A percentile compares a stretch with the other conserved stretches of the same genome.
These are phyloP conservation scores for Lupinus albus DNA, from an alignment of 306 rosid genomes.

Conservation along the genomic window DNA sequence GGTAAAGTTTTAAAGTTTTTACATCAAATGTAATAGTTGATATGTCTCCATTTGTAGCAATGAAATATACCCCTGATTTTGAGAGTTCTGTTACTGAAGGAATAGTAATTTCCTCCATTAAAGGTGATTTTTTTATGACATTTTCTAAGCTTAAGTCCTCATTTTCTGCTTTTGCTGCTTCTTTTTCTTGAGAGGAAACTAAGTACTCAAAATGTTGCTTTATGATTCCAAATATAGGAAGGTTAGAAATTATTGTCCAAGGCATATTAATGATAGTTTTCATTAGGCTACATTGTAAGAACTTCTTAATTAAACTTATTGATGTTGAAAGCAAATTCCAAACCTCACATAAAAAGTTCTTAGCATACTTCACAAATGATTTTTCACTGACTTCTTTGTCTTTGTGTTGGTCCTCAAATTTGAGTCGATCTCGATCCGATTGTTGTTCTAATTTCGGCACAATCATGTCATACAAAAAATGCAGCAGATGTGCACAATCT, in stretches of 20 bases:
- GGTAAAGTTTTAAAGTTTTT: slow-evolving; percentile 52
- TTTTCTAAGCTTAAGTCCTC: slow-evolving; percentile 39
- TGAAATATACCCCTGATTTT: slow-evolving; percentile 59
- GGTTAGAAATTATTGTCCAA: slow-evolving; percentile 65
- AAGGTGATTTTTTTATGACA: slow-evolving; percentile 48
- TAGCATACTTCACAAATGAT: slow-evolving; percentile 19
- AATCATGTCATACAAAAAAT: slow-evolving; percentile 65
- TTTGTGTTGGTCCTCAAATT: slow-evolving; percentile 29
- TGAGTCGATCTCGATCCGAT: slow-evolving; percentile 34
- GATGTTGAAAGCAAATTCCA: slow-evolving; percentile 57
- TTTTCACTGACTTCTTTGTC: slow-evolving; percentile 37
- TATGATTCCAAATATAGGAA: slow-evolving; percentile 46
- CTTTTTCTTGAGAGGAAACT: slow-evolving; percentile 37
- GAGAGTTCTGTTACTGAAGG: slow-evolving; percentile 70
- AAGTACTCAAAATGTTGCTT: slow-evolving; percentile 49
- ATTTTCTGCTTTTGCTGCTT: slow-evolving; percentile 32
- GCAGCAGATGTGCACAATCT: slow-evolving; percentile 64
- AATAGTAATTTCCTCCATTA: slow-evolving; percentile 70
- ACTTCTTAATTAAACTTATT: slow-evolving; percentile 44
- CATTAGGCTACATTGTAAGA: slow-evolving; percentile 54
- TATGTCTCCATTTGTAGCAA: slow-evolving; percentile 56
- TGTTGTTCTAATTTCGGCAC: slow-evolving; percentile 55
- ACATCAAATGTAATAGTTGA: slow-evolving; percentile 58
- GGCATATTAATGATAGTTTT: slow-evolving; percentile 59
- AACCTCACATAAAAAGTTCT: slow-evolving; percentile 33